These are phyloP conservation scores for Plasmodium adleri DNA, from an alignment of 169 alveolate genomes.

Conservation along the genomic window DNA sequence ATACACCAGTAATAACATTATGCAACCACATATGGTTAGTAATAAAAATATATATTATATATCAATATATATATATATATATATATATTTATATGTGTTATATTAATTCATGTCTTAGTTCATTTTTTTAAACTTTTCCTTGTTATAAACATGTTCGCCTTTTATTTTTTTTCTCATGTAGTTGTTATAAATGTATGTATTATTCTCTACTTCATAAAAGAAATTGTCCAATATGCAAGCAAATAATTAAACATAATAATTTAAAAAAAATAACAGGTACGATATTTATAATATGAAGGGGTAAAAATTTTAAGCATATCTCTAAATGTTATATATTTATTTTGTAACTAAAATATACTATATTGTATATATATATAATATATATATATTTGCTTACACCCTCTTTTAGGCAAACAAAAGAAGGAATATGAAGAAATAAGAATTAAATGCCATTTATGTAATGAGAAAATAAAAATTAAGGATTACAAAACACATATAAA, in stretches of 20 bases:
- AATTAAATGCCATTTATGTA: conserved; percentile 60
- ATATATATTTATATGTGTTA: background rate
- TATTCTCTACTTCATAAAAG: conserved; percentile 68
- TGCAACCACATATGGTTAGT: conserved; percentile 76
- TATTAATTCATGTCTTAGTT: background rate
- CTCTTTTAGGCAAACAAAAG: conserved; percentile 38
- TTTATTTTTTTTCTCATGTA: background rate
- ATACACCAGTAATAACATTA: conserved; percentile 56
- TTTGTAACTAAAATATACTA: background rate
- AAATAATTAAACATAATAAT: conserved; percentile 31
- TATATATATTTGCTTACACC: background rate
- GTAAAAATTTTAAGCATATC: background rate
- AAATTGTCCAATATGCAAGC: conserved; percentile 69
- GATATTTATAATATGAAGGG: background rate
- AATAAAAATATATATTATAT: background rate
- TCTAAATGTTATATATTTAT: background rate
- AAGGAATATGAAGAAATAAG: conserved; percentile 62
- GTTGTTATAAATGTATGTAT: conserved; percentile 74
- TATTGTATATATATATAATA: background rate
- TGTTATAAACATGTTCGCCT: background rate
- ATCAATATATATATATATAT: background rate
- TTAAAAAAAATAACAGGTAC: conserved; percentile 63
- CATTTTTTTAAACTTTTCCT: background rate
- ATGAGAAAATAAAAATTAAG: conserved; percentile 41
- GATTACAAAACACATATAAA: conserved; percentile 50